These are phyloP conservation scores for Solanum chacoense DNA, from an alignment of 305 asterid genomes.

Conservation along the genomic window DNA sequence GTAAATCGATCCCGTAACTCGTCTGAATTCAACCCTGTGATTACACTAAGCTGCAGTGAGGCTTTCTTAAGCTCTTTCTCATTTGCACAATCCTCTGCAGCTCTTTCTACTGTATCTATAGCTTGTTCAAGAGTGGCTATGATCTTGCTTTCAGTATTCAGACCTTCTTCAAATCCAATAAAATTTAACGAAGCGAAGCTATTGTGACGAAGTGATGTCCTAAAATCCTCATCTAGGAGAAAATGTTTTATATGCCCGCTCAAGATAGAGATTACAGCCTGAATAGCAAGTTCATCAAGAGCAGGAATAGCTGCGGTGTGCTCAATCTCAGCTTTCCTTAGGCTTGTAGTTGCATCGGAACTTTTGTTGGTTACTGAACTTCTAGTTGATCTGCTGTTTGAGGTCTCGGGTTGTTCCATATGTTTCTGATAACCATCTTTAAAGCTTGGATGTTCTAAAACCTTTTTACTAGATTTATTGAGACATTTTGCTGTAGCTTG, in stretches of 20 bases:
- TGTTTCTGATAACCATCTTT: constrained; percentile 2
- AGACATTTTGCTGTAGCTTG: constrained; percentile 9
- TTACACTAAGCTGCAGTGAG: constrained; percentile 74
- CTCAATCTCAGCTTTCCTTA: constrained; percentile 22
- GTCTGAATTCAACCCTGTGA: constrained; percentile 57
- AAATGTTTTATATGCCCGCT: constrained; percentile 39
- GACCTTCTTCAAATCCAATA: constrained; percentile 27
- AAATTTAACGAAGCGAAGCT: constrained; percentile 44
- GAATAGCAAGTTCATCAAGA: constrained; percentile 62
- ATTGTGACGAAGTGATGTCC: constrained; percentile 51
- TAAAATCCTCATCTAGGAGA: constrained; percentile 46
- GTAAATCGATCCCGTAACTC: constrained; percentile 48
- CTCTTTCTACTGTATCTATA: constrained; percentile 54
- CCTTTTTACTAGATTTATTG: constrained; percentile 16
- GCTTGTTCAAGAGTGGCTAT: constrained; percentile 65
- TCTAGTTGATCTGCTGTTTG: constrained; percentile 2
- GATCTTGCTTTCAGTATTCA: constrained; percentile 40
- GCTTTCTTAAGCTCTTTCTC: constrained; percentile 59
- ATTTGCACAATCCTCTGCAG: constrained; percentile 35
- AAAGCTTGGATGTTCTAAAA: constrained; percentile 1
- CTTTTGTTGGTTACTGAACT: constrained; percentile 10
- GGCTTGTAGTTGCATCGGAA: constrained; percentile 17
- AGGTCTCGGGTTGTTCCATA: constrained; percentile 14
- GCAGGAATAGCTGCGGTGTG: constrained; percentile 37
- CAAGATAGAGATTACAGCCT: constrained; percentile 61